Evolutionary conservation across 768 basidiomycete genomes (phyloP).

Genomic region (Lepiota venenata): DNA sequence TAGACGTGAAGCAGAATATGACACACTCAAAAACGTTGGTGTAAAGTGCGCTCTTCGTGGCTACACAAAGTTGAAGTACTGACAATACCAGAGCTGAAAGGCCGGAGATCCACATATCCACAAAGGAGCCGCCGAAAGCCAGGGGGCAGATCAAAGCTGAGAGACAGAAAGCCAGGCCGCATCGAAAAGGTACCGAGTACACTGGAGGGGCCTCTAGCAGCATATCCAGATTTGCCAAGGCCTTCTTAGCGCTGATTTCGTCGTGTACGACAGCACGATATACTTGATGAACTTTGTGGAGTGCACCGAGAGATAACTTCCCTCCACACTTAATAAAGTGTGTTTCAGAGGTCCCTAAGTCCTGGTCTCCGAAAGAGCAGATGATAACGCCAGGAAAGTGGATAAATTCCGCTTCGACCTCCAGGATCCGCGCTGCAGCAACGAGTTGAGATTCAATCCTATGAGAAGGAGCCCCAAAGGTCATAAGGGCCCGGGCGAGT

Average conservation of each 20-base stretch:
- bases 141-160: slow-evolving; percentile 80
- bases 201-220: slow-evolving; percentile 63
- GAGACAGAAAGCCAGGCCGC: slow-evolving; percentile 63
- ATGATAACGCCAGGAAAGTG: slow-evolving; percentile 81
- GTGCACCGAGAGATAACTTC: slow-evolving; percentile 75
- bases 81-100: slow-evolving; percentile 63
- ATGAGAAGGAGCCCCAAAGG: slow-evolving; percentile 90
- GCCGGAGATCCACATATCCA: slow-evolving; percentile 86
- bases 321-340: slow-evolving; percentile 83
- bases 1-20: neutral
- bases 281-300: slow-evolving; percentile 81
- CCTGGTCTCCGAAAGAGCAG: slow-evolving; percentile 85
- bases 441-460: slow-evolving; percentile 90
- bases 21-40: slow-evolving; percentile 91
- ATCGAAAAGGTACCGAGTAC: slow-evolving; percentile 61
- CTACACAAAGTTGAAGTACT: slow-evolving; percentile 70
- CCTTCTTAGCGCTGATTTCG: slow-evolving; percentile 80
- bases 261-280: slow-evolving; percentile 92
- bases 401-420: slow-evolving; percentile 89
- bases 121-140: slow-evolving; percentile 79
- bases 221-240: slow-evolving; percentile 56
- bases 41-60: slow-evolving; percentile 74
- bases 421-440: slow-evolving; percentile 84
- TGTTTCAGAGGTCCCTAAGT: slow-evolving; percentile 86
- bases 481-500: slow-evolving; percentile 85